Evolutionary conservation across 1,284 basidiomycete genomes (phyloP), one percentile per base, ranked within the genome.

Genomic region (Earliella scabrosa): DNA sequence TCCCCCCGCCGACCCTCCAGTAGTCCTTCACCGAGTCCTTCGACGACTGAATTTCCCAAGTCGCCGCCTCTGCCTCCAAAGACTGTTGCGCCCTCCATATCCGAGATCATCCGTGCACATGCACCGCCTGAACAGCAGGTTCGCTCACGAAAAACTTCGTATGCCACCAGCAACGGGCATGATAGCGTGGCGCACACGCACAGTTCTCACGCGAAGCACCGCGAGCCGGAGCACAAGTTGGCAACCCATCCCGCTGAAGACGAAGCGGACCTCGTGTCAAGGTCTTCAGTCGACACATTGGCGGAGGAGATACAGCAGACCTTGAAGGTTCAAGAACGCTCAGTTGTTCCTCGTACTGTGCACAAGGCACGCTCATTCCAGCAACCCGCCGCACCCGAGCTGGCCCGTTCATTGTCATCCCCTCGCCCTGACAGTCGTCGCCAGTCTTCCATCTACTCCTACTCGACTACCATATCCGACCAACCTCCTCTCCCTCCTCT

Each of bases 251-350:
- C 76, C 31, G 73, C 76, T 21, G 78, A 80, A 51, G 86, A 87
- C 54, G 87, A 88, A 57, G 75, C 75, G 2, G 87, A 89, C 45
- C 65, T 87, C 35, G 61, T 89, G 38, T 86, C 87, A 41, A 83
- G 90, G 21, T 92, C 91, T 18, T 93, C 90, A 10, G 83, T 92
- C 54, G 91, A 93, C 70, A 92, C 90, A 55, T 85, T 93, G 29
- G 88, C 90, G 20, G 87, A 92, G 61, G 91, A 93, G 76, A 84
- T 91, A 26, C 82, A 81, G 59, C 82, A 76, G 56, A 89, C 87
- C 11, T 75, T 90, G 55, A 82, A 81, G 55, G 82, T 80, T 47
- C 86, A 90, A 67, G 77, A 71, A 45, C 74, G 75, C 26, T 77
- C 77, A 59, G 58, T 77, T 49, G 63, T 69, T 7, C 48, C 68